A percentile compares a stretch with the other conserved stretches of the same genome.
phyloP scores from a whole-genome alignment of 345 rosid genomes.

The Gossypium turneri region DNA sequence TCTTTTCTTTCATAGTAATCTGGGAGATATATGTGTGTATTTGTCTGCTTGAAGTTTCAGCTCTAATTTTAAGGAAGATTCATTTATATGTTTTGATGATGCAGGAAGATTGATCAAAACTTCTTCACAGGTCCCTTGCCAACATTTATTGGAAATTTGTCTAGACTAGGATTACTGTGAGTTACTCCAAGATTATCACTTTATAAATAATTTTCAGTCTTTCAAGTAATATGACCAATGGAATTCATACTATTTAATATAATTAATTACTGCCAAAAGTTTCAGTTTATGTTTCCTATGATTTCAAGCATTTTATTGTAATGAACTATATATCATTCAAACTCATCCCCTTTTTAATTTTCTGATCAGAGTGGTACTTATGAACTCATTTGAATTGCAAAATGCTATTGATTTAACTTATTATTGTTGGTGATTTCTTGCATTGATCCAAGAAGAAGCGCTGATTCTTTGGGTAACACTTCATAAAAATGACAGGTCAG shows the following conservation, averaged over 20 bases:
- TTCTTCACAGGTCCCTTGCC: conserved; percentile 39
- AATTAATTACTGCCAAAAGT: not conserved
- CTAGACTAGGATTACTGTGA: conserved; percentile 22
- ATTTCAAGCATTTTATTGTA: too few species aligned
- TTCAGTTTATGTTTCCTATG: too few species aligned
- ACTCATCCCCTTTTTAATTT: too few species aligned
- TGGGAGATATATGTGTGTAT: not conserved
- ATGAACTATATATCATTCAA: too few species aligned
- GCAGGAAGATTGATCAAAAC: conserved; percentile 35
- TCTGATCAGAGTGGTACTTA: too few species aligned
- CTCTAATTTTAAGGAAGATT: not conserved
- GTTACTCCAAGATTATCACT: not conserved
- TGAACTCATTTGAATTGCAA: too few species aligned
- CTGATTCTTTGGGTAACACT: not conserved
- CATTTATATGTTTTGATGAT: conserved; percentile 1
- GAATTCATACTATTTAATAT: not conserved
- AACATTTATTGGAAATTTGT: conserved; percentile 28
- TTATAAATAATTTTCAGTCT: not conserved
- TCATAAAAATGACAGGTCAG: conserved; percentile 12
- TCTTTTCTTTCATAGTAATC: too few species aligned
- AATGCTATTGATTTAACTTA: not conserved
- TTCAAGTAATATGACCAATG: not conserved
- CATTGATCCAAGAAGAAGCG: not conserved
- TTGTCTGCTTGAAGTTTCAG: not conserved
- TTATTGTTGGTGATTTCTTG: too few species aligned